Percentiles rank a stretch among this genome's conserved stretches.
phyloP scores from a whole-genome alignment of 2,329 filamentous ascomycete species.

The Fusarium mangiferae region DNA sequence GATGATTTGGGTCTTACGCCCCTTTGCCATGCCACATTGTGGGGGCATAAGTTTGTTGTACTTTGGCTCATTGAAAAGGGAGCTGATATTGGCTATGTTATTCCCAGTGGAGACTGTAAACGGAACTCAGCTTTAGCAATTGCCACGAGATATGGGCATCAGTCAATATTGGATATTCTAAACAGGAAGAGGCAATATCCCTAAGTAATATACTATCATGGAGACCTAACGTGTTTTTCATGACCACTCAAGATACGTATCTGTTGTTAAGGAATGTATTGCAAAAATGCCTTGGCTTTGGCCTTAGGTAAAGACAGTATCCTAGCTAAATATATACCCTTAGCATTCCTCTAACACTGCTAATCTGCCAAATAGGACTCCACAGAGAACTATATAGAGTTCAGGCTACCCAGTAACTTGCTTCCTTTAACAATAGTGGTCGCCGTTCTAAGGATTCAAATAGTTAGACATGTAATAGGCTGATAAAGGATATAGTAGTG shows the following conservation, averaged over 20 bases:
- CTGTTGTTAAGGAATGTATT: no score
- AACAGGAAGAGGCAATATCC: accelerated
- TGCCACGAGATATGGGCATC: neutral
- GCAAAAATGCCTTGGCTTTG: no score
- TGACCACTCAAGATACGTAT: no score
- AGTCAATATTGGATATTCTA: neutral
- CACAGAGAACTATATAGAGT: accelerated
- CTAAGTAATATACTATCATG: accelerated
- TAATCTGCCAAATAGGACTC: neutral
- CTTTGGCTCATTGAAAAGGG: neutral
- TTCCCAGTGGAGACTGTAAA: neutral
- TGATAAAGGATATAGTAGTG: accelerated
- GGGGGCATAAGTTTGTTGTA: neutral
- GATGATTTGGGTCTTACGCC: neutral
- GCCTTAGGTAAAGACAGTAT: neutral
- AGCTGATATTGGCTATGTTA: accelerated
- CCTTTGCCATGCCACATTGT: neutral
- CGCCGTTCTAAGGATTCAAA: neutral
- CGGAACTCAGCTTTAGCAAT: neutral
- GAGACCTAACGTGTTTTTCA: neutral
- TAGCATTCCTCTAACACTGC: neutral
- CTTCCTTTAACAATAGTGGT: neutral
- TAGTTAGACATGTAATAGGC: neutral
- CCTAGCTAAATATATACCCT: neutral
- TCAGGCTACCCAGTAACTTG: accelerated